A percentile compares a stretch with the other conserved stretches of the same genome.
Evolutionary conservation across 1,284 basidiomycete genomes (phyloP).

Genomic region (Inonotus hispidus): DNA sequence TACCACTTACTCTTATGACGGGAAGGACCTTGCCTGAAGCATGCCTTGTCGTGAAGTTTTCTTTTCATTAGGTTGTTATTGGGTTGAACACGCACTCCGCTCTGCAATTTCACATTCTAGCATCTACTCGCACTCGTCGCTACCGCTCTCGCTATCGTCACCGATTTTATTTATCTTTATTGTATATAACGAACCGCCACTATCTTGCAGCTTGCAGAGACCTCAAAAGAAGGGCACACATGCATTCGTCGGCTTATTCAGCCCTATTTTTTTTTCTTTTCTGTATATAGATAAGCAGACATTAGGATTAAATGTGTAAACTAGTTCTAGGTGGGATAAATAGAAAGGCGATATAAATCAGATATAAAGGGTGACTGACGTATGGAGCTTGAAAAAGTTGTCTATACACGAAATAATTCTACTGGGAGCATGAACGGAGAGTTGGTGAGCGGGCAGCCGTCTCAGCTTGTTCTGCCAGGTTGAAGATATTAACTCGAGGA

Average conservation of each 20-base stretch:
- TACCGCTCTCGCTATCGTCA: background rate
- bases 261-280: background rate
- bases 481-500: no score
- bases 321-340: no score
- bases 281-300: background rate
- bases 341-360: no score
- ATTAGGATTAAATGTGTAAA: background rate
- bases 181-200: background rate
- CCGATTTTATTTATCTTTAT: background rate
- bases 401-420: no score
- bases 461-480: no score
- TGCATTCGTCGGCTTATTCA: background rate
- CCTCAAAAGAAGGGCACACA: background rate
- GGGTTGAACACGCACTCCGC: no score
- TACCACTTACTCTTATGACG: background rate
- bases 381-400: no score
- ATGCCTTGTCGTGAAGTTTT: background rate
- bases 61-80: background rate
- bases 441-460: no score
- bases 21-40: background rate
- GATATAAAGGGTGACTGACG: no score
- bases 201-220: background rate
- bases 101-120: no score
- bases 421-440: no score
- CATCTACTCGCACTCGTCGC: background rate